Percentiles rank a stretch among this genome's conserved stretches.
Conservation (phyloP, 2,329 filamentous ascomycete species). For the Lachnellula subtilissima region DNA sequence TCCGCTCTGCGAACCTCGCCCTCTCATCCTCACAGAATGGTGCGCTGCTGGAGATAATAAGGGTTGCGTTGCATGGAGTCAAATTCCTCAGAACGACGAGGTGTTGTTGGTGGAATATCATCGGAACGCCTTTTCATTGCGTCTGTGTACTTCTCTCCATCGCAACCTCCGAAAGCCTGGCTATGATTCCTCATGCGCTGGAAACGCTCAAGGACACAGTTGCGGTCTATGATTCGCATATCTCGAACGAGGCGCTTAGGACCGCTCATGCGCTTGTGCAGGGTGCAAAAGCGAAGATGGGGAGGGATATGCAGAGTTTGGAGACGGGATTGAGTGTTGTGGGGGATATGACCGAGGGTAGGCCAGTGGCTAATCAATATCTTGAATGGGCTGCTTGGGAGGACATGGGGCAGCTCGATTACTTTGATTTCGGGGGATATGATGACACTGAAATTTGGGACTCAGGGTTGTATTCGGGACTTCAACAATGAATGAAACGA, state of each 20-base stretch:
- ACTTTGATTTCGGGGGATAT: conserved; percentile 9
- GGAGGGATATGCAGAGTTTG: conserved; percentile 15
- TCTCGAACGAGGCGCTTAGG: conserved; percentile 19
- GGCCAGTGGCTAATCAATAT: background rate
- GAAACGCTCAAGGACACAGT: conserved; percentile 15
- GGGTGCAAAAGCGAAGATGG: conserved; percentile 15
- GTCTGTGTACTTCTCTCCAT: conserved; percentile 20
- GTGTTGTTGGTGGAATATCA: conserved; percentile 23
- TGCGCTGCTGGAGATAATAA: conserved; percentile 12
- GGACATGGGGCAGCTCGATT: conserved; percentile 6
- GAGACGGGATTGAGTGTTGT: conserved; percentile 12
- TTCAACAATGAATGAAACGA: background rate
- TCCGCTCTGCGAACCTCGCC: conserved; percentile 3
- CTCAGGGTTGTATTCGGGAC: background rate
- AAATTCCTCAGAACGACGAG: conserved; percentile 7
- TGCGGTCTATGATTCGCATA: conserved; percentile 12
- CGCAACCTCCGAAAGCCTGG: conserved; percentile 15
- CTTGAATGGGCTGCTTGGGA: conserved; percentile 8
- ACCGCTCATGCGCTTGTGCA: conserved; percentile 24
- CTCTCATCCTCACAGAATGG: conserved; percentile 1
- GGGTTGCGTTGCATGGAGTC: conserved; percentile 14
- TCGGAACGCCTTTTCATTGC: conserved; percentile 19
- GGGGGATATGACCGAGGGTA: background rate
- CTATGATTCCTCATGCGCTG: conserved; percentile 14
- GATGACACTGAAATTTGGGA: background rate